Base-by-base conservation (phyloP, 495 filamentous ascomycete species). In the Hypoxylon lenormandii region DNA sequence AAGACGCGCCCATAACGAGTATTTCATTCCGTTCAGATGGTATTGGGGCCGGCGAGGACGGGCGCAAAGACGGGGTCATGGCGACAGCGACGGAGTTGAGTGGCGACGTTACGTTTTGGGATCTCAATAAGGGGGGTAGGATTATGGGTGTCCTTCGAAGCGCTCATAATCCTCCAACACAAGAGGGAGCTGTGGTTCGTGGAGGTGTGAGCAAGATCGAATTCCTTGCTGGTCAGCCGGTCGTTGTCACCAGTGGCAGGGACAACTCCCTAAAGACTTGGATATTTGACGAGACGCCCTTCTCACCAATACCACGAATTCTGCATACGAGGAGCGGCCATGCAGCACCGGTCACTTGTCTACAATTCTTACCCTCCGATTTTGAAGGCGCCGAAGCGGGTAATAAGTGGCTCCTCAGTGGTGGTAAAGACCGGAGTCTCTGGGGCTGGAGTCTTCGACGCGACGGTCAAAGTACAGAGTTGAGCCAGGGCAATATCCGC, bases 361-460 rank as follows among this genome's bases (percentile, higher is more conserved):
- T 99, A 15, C 82, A 87, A 40, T 98, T 97, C 77, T 76, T 97
- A 48, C 94, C 96, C 5, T 82, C 91, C 1, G 87, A 92, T 48
- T 92, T 94, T 4, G 94, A 97, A 72, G 93, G 92, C 6, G 87
- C 92, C n/a, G 93, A 96, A 70, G 88, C 86, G 50, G 86, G 85
- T 33, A 93, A 93, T 1, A 98, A 99, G 79, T 99, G 96, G 94
- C 81, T 99, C 22, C 83, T 99, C 47, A 97, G 92, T 72, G 92
- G 90, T 54, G 92, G 92, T 50, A 84, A 87, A 72, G 95, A 98
- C 75, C 84, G 92, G 62, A 96, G 92, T 78, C 81, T 98, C 11
- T 97, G 96, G 94, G 94, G 90, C 13, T 94, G 95, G 85, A 97
- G 94, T 83, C 78, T 98, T 65, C 90, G 96, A 36, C 90, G 92